Conservation (phyloP, 2,329 filamentous ascomycete genomes). For the Arthrocladium fulminans region DNA sequence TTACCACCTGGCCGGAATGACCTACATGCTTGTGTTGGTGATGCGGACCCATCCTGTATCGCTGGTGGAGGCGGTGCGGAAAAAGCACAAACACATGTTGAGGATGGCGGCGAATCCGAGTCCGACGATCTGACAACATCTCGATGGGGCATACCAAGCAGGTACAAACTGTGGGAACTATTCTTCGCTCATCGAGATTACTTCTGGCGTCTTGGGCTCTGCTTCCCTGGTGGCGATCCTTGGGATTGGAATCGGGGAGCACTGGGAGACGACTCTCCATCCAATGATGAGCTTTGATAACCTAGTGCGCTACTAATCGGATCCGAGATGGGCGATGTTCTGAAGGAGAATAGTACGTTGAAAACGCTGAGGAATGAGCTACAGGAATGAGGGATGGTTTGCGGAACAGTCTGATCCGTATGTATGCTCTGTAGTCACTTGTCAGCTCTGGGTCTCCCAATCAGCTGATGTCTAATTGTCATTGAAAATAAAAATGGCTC, state of each 20-base stretch:
- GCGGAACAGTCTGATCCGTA: neutral
- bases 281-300: constrained; percentile 16
- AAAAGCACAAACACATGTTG: constrained; percentile 18
- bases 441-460: no score
- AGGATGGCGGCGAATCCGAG: constrained; percentile 19
- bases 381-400: neutral
- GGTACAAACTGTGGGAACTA: constrained; percentile 77
- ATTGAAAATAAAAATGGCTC: neutral
- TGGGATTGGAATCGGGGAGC: constrained; percentile 21
- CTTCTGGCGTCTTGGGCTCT: constrained; percentile 87
- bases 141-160: constrained; percentile 36
- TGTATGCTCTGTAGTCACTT: neutral
- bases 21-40: constrained; percentile 61
- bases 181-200: constrained; percentile 94
- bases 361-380: neutral
- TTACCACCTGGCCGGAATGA: constrained; percentile 62
- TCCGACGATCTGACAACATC: constrained; percentile 15
- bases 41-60: constrained; percentile 64
- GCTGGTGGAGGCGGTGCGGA: constrained; percentile 35
- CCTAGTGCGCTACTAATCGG: neutral
- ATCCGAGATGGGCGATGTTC: neutral
- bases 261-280: constrained; percentile 9
- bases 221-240: constrained; percentile 63
- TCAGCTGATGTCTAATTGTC: neutral
- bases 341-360: no score